Evolutionary conservation across 768 basidiomycete genomes (phyloP).

Genomic region (Pisolithus sp.): DNA sequence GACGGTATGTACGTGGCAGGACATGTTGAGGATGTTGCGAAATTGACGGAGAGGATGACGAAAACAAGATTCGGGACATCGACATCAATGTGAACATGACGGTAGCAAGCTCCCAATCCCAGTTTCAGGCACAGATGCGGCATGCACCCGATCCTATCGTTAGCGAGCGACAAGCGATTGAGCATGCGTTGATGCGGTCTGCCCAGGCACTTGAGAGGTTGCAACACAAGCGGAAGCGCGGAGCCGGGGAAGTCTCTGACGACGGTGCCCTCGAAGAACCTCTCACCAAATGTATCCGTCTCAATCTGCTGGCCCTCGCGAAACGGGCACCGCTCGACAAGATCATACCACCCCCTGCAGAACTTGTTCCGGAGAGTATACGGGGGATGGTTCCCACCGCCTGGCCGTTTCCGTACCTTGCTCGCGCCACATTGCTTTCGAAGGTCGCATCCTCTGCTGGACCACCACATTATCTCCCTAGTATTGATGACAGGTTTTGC

Average conservation of each 20-base stretch:
- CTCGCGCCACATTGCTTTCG: too few relatives aligned
- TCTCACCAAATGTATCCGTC: constrained; percentile 48
- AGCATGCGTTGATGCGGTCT: constrained; percentile 48
- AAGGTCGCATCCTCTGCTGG: too few relatives aligned
- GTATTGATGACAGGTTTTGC: too few relatives aligned
- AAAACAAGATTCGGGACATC: background rate
- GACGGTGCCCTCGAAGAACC: constrained; percentile 37
- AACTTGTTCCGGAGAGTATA: constrained; percentile 61
- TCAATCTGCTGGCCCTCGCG: constrained; percentile 71
- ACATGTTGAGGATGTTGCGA: background rate
- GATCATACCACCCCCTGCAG: constrained; percentile 56
- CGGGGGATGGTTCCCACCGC: constrained; percentile 52
- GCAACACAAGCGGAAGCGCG: constrained; percentile 17
- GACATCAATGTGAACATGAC: too few relatives aligned
- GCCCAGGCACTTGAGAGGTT: constrained; percentile 46
- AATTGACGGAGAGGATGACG: background rate
- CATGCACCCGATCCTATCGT: background rate
- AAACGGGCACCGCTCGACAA: constrained; percentile 72
- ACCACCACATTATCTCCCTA: too few relatives aligned
- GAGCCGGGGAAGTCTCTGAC: constrained; percentile 1
- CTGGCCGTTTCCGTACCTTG: background rate
- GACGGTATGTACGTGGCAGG: constrained; percentile 43
- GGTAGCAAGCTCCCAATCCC: too few relatives aligned
- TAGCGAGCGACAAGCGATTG: constrained; percentile 25
- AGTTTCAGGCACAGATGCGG: too few relatives aligned